phyloP scores from a whole-genome alignment of 257 asterid genomes.

The Nicotiana otophora region DNA sequence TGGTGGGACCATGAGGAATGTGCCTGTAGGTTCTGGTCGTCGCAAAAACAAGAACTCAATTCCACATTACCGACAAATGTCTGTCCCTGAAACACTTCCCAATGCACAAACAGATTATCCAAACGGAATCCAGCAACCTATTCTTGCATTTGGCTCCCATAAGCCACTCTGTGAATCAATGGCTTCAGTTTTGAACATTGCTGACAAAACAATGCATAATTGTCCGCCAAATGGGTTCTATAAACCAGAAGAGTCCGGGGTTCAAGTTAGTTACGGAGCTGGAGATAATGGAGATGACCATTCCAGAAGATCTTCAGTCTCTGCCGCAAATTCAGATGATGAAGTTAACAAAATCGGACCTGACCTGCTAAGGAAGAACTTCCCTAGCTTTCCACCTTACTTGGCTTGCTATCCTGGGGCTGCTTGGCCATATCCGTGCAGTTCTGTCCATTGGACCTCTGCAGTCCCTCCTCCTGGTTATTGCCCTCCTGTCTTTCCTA shows the following conservation, averaged over 20 bases:
- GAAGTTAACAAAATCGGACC: slow-evolving; percentile 31
- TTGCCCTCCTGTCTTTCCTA: slow-evolving; percentile 46
- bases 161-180: slow-evolving; percentile 71
- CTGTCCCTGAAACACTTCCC: slow-evolving; percentile 43
- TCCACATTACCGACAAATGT: slow-evolving; percentile 53
- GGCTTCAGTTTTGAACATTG: slow-evolving; percentile 57
- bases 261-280: slow-evolving; percentile 25
- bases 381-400: slow-evolving; percentile 44
- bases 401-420: slow-evolving; percentile 57
- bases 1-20: slow-evolving; percentile 96
- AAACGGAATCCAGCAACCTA: slow-evolving; percentile 41
- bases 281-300: slow-evolving; percentile 41
- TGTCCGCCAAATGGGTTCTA: slow-evolving; percentile 34
- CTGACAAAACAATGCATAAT: slow-evolving; percentile 35
- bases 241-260: slow-evolving; percentile 32
- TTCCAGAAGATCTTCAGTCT: slow-evolving; percentile 32
- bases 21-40: slow-evolving; percentile 98
- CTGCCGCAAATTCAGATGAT: slow-evolving; percentile 41
- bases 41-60: slow-evolving; percentile 72
- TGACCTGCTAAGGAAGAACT: slow-evolving; percentile 27
- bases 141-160: slow-evolving; percentile 62
- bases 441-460: slow-evolving; percentile 46
- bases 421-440: slow-evolving; percentile 77
- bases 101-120: slow-evolving; percentile 32
- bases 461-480: slow-evolving; percentile 35